Base-by-base conservation (phyloP, 495 filamentous ascomycete species). In the Podospora tetraspora region DNA sequence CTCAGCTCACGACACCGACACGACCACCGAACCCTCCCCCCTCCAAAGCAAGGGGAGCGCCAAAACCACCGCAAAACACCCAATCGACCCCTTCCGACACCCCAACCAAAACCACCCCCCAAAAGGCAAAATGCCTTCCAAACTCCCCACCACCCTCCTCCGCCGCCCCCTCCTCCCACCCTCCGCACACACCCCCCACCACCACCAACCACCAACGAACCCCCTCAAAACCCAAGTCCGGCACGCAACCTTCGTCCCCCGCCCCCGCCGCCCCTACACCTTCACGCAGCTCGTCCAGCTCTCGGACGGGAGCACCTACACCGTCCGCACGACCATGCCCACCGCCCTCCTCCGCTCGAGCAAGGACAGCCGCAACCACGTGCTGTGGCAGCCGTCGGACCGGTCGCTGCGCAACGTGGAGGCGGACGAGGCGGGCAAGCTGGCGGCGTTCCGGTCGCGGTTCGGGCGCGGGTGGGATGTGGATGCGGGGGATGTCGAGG, bases 281-380 rank as follows among this genome's bases (percentile, higher is more conserved):
- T 97, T 97, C 87, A 97, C 95, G 23, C 95, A 99, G 80, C 89
- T 99, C 34, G 85, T 98, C 64, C 94, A 94, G 66, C 90, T 97
- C 70, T 89, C 89, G n/a, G 95, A 99, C 84, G 95, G 95, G 66
- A 88, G 85, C 74, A 91, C 92, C 66, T 97, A 88, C 86, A 88
- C 90, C 13, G 85, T 91, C 67, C 94, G 96, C 74, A 97, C 96
- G 9, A 96, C 94, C 13, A 92, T 89, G 10, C 95, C 95, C 3
- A 70, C 80, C 16, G 90, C 92, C 3, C 80, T 98, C 57, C 91
- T 93, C 84, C 86, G 86, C 67, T 86, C 84, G 64, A 87, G 85
- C 57, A 93, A 94, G 78, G 95, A 99, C 84, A 90, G 87, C 60
- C 87, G 91, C 71, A 99, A 98, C 84, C 87, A 91, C 68, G 81